Evolutionary conservation across 495 filamentous ascomycete genomes (phyloP).

Genomic region (Darksidea phi): DNA sequence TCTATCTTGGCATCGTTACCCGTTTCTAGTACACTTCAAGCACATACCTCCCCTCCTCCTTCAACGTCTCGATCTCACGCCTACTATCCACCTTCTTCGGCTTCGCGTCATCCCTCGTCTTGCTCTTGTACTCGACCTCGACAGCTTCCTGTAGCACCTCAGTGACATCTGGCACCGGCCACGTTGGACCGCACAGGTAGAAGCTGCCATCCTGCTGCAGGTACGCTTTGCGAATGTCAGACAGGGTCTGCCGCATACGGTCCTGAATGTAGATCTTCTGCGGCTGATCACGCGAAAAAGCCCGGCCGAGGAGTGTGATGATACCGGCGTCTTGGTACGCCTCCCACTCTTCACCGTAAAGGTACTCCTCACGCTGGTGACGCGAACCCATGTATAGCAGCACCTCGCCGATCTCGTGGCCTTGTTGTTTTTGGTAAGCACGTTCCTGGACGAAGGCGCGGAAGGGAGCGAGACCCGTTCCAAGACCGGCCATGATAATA

Average conservation of each 20-base stretch:
- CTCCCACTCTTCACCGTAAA: constrained; percentile 99
- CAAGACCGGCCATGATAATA: constrained; percentile 98
- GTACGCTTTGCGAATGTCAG: constrained; percentile 87
- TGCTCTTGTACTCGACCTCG: constrained; percentile 63
- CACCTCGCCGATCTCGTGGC: constrained; percentile 89
- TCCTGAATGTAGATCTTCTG: constrained; percentile 99
- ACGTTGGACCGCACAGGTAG: constrained; percentile 96
- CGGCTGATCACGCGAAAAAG: constrained; percentile 94
- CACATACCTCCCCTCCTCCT: constrained; percentile 92
- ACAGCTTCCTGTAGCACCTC: constrained; percentile 92
- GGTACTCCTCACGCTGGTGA: constrained; percentile 96
- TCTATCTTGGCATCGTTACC: no score
- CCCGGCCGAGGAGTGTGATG: constrained; percentile 87
- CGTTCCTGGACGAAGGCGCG: constrained; percentile 97
- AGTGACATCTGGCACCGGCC: constrained; percentile 98
- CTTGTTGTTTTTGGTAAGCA: constrained; percentile 91
- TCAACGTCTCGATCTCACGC: constrained; percentile 94
- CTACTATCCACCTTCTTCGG: constrained; percentile 82
- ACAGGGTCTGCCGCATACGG: constrained; percentile 84
- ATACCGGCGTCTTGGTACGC: constrained; percentile 94
- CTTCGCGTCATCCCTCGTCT: constrained; percentile 60
- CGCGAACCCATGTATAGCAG: constrained; percentile 95
- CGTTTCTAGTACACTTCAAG: constrained; percentile 86
- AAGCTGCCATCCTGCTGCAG: constrained; percentile 84
- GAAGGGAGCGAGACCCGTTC: constrained; percentile 95